A percentile compares a stretch with the other conserved stretches of the same genome.
Conservation (phyloP, 2,329 filamentous ascomycete species). For the Sporothrix variecibatus region DNA sequence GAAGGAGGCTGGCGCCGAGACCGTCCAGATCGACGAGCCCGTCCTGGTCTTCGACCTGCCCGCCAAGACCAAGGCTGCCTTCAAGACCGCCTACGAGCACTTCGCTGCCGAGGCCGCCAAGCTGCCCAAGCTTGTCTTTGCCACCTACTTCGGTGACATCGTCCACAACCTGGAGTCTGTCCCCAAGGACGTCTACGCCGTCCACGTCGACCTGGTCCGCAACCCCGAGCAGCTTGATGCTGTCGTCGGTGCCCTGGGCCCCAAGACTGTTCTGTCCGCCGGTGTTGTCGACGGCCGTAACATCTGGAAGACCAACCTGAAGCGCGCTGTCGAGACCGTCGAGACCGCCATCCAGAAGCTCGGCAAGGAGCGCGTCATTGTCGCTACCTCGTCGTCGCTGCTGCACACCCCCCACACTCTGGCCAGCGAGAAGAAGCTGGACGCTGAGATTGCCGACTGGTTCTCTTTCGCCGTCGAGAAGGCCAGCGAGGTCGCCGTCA, state of each 20-base stretch:
- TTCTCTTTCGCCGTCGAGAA: constrained; percentile 98
- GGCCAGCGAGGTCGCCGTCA: constrained; percentile 82
- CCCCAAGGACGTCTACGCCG: constrained; percentile 74
- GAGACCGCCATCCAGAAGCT: constrained; percentile 91
- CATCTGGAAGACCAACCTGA: constrained; percentile 99
- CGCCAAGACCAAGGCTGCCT: constrained; percentile 87
- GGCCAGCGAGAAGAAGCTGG: constrained; percentile 97
- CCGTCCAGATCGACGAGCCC: constrained; percentile 98
- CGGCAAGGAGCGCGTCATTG: constrained; percentile 95
- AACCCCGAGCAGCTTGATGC: constrained; percentile 96
- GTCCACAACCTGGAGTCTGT: constrained; percentile 97
- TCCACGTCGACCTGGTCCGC: constrained; percentile 95
- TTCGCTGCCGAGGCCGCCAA: constrained; percentile 73
- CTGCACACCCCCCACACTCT: constrained; percentile 98
- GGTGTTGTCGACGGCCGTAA: constrained; percentile 99
- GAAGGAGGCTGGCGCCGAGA: constrained; percentile 93
- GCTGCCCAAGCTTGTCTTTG: constrained; percentile 84
- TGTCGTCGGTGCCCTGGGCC: constrained; percentile 78
- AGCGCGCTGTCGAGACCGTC: constrained; percentile 86
- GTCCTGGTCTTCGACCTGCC: constrained; percentile 93
- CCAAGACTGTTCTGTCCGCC: constrained; percentile 86
- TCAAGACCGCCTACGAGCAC: constrained; percentile 97
- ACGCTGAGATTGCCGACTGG: constrained; percentile 91
- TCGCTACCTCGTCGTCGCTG: constrained; percentile 94
- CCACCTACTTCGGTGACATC: constrained; percentile 99